These are phyloP conservation scores for Isatis tinctoria DNA, from an alignment of 345 rosid genomes.

Conservation along the genomic window DNA sequence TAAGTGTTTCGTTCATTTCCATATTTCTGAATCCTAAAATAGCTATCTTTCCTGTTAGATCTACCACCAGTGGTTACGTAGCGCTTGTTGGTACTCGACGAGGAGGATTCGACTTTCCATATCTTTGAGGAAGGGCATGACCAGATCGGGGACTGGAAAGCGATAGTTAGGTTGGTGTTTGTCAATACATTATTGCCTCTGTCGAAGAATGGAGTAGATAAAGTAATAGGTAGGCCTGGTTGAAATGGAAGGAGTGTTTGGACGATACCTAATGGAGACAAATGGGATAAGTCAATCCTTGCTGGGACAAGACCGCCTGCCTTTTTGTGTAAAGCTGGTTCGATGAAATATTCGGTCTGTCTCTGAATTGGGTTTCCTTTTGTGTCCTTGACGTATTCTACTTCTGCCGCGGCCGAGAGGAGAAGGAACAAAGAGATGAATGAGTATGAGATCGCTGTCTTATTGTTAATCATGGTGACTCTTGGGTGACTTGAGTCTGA, in stretches of 20 bases:
- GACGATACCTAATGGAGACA: conserved; percentile 3
- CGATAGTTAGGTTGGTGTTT: conserved; percentile 1
- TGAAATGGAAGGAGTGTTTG: conserved; percentile 1
- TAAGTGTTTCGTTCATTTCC: conserved; percentile 4
- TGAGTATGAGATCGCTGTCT: conserved; percentile 4
- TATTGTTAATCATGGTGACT: conserved; percentile 9
- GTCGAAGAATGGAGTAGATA: background rate
- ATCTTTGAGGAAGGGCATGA: conserved; percentile 7
- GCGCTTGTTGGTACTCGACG: background rate
- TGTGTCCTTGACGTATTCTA: conserved; percentile 2
- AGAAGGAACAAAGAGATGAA: conserved; percentile 18
- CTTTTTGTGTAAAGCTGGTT: background rate
- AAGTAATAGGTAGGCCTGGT: conserved; percentile 15
- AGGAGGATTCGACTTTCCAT: conserved; percentile 15
- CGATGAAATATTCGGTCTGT: background rate
- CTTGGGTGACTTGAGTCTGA: conserved; percentile 6
- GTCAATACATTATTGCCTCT: background rate
- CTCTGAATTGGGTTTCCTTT: conserved; percentile 14
- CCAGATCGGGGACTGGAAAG: conserved; percentile 1
- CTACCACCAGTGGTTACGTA: conserved; percentile 11
- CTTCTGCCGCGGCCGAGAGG: background rate
- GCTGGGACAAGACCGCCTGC: conserved; percentile 13
- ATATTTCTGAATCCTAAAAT: conserved; percentile 12
- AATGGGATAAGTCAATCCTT: background rate
- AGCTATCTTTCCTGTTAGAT: background rate